A percentile compares a stretch with the other conserved stretches of the same genome.
These are phyloP conservation scores for Oemleria cerasiformis DNA, from an alignment of 306 rosid species.

Conservation along the genomic window DNA sequence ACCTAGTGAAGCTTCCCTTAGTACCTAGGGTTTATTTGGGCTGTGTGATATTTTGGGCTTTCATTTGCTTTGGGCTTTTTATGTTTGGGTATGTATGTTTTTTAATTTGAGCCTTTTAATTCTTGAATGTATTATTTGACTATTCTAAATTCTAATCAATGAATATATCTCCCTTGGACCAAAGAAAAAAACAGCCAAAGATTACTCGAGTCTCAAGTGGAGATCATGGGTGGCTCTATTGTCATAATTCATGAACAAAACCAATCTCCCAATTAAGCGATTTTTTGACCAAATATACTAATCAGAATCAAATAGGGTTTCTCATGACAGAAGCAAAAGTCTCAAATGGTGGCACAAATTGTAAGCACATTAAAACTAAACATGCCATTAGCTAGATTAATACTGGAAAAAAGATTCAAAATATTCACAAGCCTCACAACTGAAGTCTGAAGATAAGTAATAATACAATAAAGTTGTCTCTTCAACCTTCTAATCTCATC, in stretches of 20 bases:
- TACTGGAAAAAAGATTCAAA: neutral
- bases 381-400: neutral
- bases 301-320: neutral
- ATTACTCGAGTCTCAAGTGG: too few species aligned
- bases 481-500: slow-evolving; percentile 17
- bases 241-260: neutral
- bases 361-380: neutral
- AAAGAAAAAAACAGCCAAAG: too few species aligned
- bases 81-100: too few species aligned
- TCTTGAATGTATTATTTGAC: too few species aligned
- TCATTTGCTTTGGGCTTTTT: too few species aligned
- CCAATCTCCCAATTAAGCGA: neutral
- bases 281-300: neutral
- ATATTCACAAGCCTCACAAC: neutral
- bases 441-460: too few species aligned
- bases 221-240: neutral
- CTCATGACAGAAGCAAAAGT: neutral
- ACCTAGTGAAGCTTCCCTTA: too few species aligned
- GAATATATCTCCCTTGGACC: too few species aligned
- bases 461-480: neutral
- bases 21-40: too few species aligned
- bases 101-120: too few species aligned
- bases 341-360: neutral
- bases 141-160: too few species aligned
- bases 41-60: too few species aligned